phyloP scores from a whole-genome alignment of 106 monocot genomes.

The Ottelia alismoides region DNA sequence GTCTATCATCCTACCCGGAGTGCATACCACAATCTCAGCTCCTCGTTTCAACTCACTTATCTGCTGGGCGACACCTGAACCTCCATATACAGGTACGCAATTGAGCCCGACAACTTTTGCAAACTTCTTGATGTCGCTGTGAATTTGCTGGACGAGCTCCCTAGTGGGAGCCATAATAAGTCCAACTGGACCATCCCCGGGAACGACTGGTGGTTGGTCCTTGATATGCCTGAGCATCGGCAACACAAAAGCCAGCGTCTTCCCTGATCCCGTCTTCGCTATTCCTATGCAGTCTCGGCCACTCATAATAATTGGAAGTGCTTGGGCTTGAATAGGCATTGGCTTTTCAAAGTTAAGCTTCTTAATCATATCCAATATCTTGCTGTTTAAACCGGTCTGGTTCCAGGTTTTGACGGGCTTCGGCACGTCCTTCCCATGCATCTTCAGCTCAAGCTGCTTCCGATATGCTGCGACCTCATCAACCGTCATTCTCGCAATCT shows the following conservation, averaged over 20 bases:
- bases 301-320: slow-evolving; percentile 88
- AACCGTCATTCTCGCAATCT: slow-evolving; percentile 59
- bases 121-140: slow-evolving; percentile 87
- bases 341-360: slow-evolving; percentile 89
- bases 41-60: slow-evolving; percentile 95
- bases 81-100: slow-evolving; percentile 92
- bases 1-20: slow-evolving; percentile 97
- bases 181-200: slow-evolving; percentile 89
- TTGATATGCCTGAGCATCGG: slow-evolving; percentile 97
- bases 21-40: slow-evolving; percentile 93
- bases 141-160: slow-evolving; percentile 93
- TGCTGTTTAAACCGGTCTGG: slow-evolving; percentile 75
- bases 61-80: slow-evolving; percentile 97
- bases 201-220: slow-evolving; percentile 74
- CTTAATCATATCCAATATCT: slow-evolving; percentile 77
- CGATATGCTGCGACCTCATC: slow-evolving; percentile 66
- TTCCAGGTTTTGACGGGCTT: slow-evolving; percentile 94
- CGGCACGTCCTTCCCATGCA: slow-evolving; percentile 94
- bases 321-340: slow-evolving; percentile 94
- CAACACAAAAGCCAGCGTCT: slow-evolving; percentile 90
- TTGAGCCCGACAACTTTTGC: slow-evolving; percentile 57
- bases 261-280: slow-evolving; percentile 97
- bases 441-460: slow-evolving; percentile 77
- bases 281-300: slow-evolving; percentile 95
- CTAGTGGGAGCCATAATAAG: slow-evolving; percentile 97